Conservation (phyloP, 179 eudicot genomes). For the Beta lomatogona region DNA sequence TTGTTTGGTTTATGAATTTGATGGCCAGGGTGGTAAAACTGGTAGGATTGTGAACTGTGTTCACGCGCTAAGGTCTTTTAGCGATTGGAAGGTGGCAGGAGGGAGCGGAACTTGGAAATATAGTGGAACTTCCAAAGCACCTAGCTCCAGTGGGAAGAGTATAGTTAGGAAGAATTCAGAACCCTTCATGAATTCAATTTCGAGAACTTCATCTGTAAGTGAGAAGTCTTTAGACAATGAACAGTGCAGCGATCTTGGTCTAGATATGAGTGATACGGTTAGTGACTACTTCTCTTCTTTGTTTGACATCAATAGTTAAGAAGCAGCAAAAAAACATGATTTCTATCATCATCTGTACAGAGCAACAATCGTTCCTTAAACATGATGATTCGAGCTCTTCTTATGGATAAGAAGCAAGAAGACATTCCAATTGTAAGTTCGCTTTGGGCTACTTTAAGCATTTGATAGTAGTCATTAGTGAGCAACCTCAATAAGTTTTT, state of each 20-base stretch:
- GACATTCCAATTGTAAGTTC: conserved; percentile 82
- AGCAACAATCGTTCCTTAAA: conserved; percentile 60
- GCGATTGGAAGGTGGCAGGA: conserved; percentile 80
- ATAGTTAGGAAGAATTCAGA: conserved; percentile 74
- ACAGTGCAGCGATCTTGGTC: conserved; percentile 33
- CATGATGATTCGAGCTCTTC: conserved; percentile 78
- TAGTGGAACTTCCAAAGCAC: conserved; percentile 60
- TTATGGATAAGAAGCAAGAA: conserved; percentile 84
- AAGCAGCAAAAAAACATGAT: neutral
- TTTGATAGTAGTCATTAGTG: neutral
- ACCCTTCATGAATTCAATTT: conserved; percentile 63
- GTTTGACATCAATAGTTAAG: conserved; percentile 1
- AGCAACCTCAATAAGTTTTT: neutral
- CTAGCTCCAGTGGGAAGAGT: conserved; percentile 48
- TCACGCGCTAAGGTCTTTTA: conserved; percentile 75
- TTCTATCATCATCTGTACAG: conserved; percentile 40
- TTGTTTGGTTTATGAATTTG: conserved; percentile 8
- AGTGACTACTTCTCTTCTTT: conserved; percentile 17
- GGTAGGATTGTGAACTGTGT: conserved; percentile 83
- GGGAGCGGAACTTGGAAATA: conserved; percentile 78
- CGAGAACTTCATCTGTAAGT: conserved; percentile 55
- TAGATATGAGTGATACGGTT: conserved; percentile 62
- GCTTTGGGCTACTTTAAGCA: neutral
- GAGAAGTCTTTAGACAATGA: conserved; percentile 57
- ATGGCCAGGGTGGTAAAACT: conserved; percentile 83